A percentile compares a stretch with the other conserved stretches of the same genome.
Conservation (phyloP, 108 stramenopile genomes). For the Hondaea fermentalgiana region DNA sequence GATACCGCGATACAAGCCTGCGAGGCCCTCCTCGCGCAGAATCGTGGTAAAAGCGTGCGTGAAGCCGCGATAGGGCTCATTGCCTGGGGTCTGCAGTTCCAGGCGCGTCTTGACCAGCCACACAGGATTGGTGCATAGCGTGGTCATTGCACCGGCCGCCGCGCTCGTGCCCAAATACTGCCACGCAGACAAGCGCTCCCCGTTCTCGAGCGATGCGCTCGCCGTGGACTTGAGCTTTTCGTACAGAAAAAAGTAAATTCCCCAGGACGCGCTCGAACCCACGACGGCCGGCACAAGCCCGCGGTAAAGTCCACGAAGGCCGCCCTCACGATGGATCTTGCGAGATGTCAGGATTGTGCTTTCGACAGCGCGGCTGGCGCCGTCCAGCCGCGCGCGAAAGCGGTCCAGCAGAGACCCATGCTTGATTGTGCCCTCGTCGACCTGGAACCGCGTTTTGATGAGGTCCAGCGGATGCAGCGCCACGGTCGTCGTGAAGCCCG, state of each 20-base stretch:
- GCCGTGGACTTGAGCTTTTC: conserved; percentile 64
- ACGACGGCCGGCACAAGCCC: conserved; percentile 81
- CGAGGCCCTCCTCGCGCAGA: conserved; percentile 73
- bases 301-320: conserved; percentile 70
- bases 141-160: conserved; percentile 72
- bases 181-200: conserved; percentile 17
- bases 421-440: conserved; percentile 43
- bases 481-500: conserved; percentile 23
- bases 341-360: conserved; percentile 30
- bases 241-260: conserved; percentile 93
- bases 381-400: not conserved
- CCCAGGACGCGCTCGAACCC: conserved; percentile 85
- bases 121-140: conserved; percentile 87
- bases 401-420: not conserved
- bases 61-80: not conserved
- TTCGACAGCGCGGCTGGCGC: not conserved
- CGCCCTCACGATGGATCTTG: conserved; percentile 61
- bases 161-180: conserved; percentile 37
- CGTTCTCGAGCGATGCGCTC: not conserved
- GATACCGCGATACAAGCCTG: conserved; percentile 85
- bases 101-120: conserved; percentile 95
- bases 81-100: conserved; percentile 67
- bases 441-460: conserved; percentile 84
- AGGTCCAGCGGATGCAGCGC: conserved; percentile 85
- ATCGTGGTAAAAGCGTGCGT: conserved; percentile 55